Conservation (phyloP, 2,329 filamentous ascomycete genomes). For the Ceratocystis colombiana region DNA sequence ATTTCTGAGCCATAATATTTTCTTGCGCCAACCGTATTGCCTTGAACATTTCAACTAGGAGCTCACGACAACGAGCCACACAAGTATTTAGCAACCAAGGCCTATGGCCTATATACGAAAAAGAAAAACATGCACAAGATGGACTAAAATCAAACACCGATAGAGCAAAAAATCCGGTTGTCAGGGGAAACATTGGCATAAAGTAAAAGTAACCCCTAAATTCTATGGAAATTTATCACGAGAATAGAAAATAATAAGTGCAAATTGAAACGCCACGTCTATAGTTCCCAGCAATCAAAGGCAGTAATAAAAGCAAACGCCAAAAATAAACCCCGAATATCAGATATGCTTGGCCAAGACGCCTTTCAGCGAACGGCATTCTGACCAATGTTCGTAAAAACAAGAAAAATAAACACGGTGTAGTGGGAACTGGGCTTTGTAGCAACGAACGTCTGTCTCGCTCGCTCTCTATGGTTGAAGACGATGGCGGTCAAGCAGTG, state of each 20-base stretch:
- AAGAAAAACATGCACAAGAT: background rate
- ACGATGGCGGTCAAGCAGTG: background rate
- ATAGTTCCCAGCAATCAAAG: conserved; percentile 4
- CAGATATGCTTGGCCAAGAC: background rate
- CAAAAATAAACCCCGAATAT: background rate
- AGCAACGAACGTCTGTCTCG: conserved; percentile 14
- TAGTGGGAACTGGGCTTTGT: conserved; percentile 8
- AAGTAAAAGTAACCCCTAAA: conserved; percentile 6
- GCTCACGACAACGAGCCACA: too few relatives aligned
- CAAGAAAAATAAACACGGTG: conserved; percentile 18
- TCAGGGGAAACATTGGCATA: background rate
- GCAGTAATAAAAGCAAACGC: background rate
- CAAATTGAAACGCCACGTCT: conserved; percentile 14
- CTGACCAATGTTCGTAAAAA: conserved; percentile 17
- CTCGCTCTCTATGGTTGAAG: conserved; percentile 16
- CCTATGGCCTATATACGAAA: background rate
- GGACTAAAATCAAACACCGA: background rate
- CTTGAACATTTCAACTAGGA: too few relatives aligned
- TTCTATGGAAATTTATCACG: conserved; percentile 8
- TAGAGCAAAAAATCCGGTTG: background rate
- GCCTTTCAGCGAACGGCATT: background rate
- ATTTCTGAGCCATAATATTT: too few relatives aligned
- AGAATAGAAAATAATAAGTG: conserved; percentile 5
- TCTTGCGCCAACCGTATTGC: too few relatives aligned
- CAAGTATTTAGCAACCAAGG: too few relatives aligned